Evolutionary conservation across 257 asterid genomes (phyloP).

Genomic region (Orobanche coerulescens): DNA sequence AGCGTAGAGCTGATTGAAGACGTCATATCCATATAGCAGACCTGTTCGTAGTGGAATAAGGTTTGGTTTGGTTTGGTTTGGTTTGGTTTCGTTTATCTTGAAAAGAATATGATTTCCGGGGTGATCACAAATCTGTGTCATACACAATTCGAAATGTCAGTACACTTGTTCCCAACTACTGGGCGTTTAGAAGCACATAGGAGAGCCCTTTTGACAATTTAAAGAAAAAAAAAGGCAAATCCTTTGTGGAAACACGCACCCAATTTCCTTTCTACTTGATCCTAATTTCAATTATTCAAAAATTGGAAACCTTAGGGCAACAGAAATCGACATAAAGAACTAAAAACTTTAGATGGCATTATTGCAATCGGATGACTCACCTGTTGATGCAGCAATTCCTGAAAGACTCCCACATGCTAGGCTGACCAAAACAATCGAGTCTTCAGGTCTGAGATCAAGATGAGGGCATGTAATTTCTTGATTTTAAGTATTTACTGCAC

Average conservation of each 20-base stretch:
- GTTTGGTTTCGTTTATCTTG: too few species aligned
- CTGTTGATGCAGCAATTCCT: constrained; percentile 78
- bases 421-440: constrained; percentile 57
- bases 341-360: constrained; percentile 8
- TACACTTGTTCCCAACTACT: not conserved
- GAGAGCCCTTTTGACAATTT: too few species aligned
- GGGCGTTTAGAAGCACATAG: not conserved
- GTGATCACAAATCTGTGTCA: not conserved
- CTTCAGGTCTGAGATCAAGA: constrained; percentile 52
- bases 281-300: not conserved
- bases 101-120: not conserved
- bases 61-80: too few species aligned
- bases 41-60: too few species aligned
- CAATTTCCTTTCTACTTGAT: not conserved
- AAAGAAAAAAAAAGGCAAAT: too few species aligned
- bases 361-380: constrained; percentile 33
- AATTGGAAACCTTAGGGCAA: constrained; percentile 3
- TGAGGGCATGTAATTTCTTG: constrained; percentile 13
- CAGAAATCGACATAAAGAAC: not conserved
- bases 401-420: constrained; percentile 87
- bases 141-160: not conserved
- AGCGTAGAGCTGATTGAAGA: too few species aligned
- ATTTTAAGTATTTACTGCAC: not conserved
- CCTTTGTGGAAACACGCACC: not conserved
- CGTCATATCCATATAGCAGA: too few species aligned